Conservation (phyloP, 306 rosid genomes). For the Cicer pinnatifidum region DNA sequence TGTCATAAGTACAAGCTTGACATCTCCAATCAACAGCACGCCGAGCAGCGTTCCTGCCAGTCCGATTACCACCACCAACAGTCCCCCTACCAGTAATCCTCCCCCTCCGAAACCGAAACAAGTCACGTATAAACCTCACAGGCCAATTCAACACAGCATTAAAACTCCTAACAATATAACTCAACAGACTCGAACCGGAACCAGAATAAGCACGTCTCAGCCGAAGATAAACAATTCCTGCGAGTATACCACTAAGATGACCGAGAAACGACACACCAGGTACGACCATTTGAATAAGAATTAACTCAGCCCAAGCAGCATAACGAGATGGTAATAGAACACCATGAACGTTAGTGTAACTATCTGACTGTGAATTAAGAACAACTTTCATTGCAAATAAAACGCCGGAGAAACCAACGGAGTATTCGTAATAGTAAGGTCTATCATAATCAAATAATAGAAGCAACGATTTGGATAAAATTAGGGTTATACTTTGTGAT, state of each 20-base stretch:
- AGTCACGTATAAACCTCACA: constrained; percentile 37
- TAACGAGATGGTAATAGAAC: constrained; percentile 65
- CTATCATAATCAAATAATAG: constrained; percentile 64
- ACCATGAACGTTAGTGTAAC: constrained; percentile 62
- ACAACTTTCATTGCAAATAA: constrained; percentile 93
- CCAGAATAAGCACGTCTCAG: constrained; percentile 60
- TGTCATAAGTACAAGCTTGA: constrained; percentile 70
- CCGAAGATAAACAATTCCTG: constrained; percentile 69
- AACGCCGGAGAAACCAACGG: constrained; percentile 92
- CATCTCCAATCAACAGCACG: constrained; percentile 68
- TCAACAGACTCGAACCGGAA: constrained; percentile 49
- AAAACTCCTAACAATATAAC: constrained; percentile 52
- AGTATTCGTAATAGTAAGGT: constrained; percentile 66
- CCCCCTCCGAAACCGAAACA: constrained; percentile 48
- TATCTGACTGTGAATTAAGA: constrained; percentile 58
- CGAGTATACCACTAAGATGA: constrained; percentile 87
- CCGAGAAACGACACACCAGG: constrained; percentile 89
- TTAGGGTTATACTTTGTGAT: constrained; percentile 77
- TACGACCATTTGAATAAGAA: constrained; percentile 70
- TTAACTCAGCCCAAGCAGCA: constrained; percentile 87
- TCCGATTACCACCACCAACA: constrained; percentile 48
- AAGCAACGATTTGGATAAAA: constrained; percentile 70
- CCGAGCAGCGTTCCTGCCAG: constrained; percentile 38
- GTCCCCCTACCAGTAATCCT: constrained; percentile 69
- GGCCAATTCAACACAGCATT: constrained; percentile 59